Evolutionary conservation across 768 basidiomycete species (phyloP).

Genomic region (Calocybe indica): DNA sequence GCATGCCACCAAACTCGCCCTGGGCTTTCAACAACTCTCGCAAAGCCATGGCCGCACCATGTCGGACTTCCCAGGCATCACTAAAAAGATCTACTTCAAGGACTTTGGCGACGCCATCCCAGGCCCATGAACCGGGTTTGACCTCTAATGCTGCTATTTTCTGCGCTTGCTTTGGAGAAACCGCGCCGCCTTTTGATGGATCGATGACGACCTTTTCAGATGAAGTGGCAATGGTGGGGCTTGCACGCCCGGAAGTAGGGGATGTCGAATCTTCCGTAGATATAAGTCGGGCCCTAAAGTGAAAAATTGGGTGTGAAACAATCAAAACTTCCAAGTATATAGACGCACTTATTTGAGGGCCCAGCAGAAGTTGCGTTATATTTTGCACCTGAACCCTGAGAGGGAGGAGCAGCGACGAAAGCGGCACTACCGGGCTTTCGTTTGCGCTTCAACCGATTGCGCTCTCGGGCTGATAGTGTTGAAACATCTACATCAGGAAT

Average conservation of each 20-base stretch:
- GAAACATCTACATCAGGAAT: constrained; percentile 40
- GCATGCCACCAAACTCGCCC: constrained; percentile 78
- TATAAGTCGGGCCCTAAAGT: constrained; percentile 65
- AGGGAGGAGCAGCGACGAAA: constrained; percentile 71
- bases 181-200: constrained; percentile 79
- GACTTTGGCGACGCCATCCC: constrained; percentile 77
- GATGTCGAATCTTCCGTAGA: constrained; percentile 50
- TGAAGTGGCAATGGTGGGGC: constrained; percentile 32
- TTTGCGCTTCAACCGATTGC: constrained; percentile 92
- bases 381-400: constrained; percentile 53
- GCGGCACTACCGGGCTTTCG: constrained; percentile 82
- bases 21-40: constrained; percentile 84
- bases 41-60: constrained; percentile 89
- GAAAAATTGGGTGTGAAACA: constrained; percentile 1
- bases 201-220: constrained; percentile 71
- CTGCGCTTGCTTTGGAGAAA: constrained; percentile 71
- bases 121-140: constrained; percentile 71
- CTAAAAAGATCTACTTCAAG: constrained; percentile 82
- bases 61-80: constrained; percentile 87
- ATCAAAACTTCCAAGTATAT: background rate
- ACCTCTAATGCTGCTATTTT: constrained; percentile 77
- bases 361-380: constrained; percentile 55
- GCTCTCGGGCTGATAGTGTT: constrained; percentile 84
- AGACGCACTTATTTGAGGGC: constrained; percentile 50
- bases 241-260: constrained; percentile 50